Conservation (phyloP, 129 eudicot species). For the Ambrosia trifida region DNA sequence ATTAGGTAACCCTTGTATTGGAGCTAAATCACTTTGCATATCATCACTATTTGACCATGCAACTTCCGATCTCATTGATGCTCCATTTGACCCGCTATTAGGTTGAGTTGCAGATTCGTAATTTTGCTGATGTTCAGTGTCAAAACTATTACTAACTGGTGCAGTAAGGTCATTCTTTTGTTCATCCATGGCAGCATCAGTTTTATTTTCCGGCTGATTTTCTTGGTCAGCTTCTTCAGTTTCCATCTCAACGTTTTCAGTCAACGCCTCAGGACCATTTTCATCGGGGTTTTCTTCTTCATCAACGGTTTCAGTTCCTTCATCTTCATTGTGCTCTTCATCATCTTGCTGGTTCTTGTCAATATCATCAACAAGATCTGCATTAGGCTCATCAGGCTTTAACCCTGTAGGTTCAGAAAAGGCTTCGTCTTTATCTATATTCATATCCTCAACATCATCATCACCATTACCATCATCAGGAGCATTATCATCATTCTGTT, state of each 20-base stretch:
- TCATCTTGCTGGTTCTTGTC: constrained; percentile 54
- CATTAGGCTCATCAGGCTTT: constrained; percentile 50
- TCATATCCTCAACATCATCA: constrained; percentile 54
- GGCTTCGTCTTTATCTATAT: constrained; percentile 60
- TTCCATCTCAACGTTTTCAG: constrained; percentile 42
- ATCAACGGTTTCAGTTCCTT: constrained; percentile 42
- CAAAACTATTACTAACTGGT: constrained; percentile 24
- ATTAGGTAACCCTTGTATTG: constrained; percentile 54
- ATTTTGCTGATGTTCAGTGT: constrained; percentile 32
- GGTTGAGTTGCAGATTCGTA: constrained; percentile 53
- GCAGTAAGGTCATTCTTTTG: constrained; percentile 44
- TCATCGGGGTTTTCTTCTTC: constrained; percentile 47
- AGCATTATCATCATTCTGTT: constrained; percentile 40
- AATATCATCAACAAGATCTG: constrained; percentile 47
- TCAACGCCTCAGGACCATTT: constrained; percentile 35
- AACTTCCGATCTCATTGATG: constrained; percentile 44
- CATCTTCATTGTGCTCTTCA: constrained; percentile 55
- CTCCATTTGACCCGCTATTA: constrained; percentile 39
- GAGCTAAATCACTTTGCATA: constrained; percentile 56
- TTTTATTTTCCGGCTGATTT: constrained; percentile 9
- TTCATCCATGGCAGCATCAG: constrained; percentile 34
- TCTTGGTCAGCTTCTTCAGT: constrained; percentile 39
- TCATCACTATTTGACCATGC: constrained; percentile 53
- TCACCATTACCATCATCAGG: constrained; percentile 39
- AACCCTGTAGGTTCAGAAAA: constrained; percentile 59